Evolutionary conservation across 441 rosid genomes (phyloP), one percentile per base, ranked within the genome.

Genomic region (Erodium trifolium): DNA sequence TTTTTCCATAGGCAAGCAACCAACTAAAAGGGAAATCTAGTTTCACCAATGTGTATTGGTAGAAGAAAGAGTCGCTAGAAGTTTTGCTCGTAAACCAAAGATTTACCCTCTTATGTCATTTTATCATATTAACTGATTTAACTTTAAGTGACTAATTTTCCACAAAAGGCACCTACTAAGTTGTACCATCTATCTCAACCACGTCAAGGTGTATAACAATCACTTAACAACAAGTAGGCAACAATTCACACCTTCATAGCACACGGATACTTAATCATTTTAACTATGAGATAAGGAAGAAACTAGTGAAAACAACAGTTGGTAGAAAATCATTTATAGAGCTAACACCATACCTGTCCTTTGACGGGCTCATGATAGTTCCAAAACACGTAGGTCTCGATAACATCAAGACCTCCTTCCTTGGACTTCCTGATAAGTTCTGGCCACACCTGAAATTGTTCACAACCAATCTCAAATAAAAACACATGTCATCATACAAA

Each of bases 381-480:
- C 90, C 88, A 88, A 66, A 88, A 88, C 47, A 86, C 90, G 29
- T 83, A 86, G 14, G 88, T 81, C 80, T 87, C 90, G 1, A 87
- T 84, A 73, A 87, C 88, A 66, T 87, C 92, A 60, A 87, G 41
- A 18, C 92, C 89, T 0, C 90, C 90, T 70, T 85, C 88, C 84
- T 82, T 85, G 2, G 90, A 78, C 73, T 85, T 87, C 78, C 84
- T 67, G 70, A 87, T 84, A 71, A 87, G 78, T 47, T 84, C 87
- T 0, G 88, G 86, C 92, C 92, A 87, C 45, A 82, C 86, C 88
- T 87, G 79, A 79, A 78, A 62, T 27, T 12, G 16, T 11, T 18
- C 69, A 65, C 14, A 17, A 35, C 70, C 1, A 19, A 60, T 8
- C n/a, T 2, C 35, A 27, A 27, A 18, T 62, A 11, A 18, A 34